Conservation (phyloP, 129 eudicot species). For the Saposhnikovia divaricata region DNA sequence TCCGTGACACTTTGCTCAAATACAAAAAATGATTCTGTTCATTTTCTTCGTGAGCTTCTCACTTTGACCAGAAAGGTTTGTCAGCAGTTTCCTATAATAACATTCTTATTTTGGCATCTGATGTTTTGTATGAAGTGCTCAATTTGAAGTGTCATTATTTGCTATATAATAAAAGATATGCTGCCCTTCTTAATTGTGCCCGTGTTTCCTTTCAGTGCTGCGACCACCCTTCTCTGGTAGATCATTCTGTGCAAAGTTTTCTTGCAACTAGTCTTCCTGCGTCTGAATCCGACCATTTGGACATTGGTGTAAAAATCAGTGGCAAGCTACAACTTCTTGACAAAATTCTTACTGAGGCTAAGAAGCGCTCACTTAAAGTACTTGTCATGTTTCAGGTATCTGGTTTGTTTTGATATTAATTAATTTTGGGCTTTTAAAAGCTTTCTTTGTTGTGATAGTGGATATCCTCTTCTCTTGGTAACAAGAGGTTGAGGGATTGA, state of each 20-base stretch:
- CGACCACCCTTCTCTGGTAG: slow-evolving; percentile 78
- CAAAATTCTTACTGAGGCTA: slow-evolving; percentile 44
- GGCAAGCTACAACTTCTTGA: slow-evolving; percentile 62
- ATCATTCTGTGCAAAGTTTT: slow-evolving; percentile 35
- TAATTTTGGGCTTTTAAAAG: not conserved
- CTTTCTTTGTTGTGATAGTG: not conserved
- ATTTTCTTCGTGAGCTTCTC: slow-evolving; percentile 44
- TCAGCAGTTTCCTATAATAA: not conserved
- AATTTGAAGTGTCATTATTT: not conserved
- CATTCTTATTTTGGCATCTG: not conserved
- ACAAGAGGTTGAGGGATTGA: not conserved
- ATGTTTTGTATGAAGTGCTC: not conserved
- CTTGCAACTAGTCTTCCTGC: slow-evolving; percentile 18
- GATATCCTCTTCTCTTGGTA: not conserved
- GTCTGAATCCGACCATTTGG: slow-evolving; percentile 29
- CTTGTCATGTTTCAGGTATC: slow-evolving; percentile 68
- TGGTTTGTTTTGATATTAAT: not conserved
- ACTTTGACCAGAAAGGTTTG: slow-evolving; percentile 43
- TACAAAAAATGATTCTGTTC: slow-evolving; percentile 15
- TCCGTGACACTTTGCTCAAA: slow-evolving; percentile 33
- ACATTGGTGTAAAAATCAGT: slow-evolving; percentile 51
- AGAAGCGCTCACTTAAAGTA: slow-evolving; percentile 32
- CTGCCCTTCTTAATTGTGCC: not conserved
- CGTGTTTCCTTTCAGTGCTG: slow-evolving; percentile 47
- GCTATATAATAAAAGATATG: not conserved